Conservation (phyloP, 495 filamentous ascomycete genomes). For the Penicillium bovifimosum region DNA sequence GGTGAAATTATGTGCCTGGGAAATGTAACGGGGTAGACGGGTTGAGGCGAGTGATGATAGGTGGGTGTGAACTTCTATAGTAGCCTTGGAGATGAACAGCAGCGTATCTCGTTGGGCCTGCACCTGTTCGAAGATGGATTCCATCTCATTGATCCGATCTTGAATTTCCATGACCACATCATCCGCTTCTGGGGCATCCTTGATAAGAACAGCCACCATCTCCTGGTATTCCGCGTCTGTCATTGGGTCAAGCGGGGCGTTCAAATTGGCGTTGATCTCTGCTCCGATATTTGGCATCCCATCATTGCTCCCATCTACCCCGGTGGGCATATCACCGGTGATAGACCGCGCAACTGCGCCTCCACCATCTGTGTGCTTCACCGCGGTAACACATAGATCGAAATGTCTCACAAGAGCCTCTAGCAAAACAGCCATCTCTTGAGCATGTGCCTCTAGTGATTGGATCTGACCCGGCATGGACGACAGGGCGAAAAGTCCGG, state of each 20-base stretch:
- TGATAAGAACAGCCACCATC: conserved; percentile 74
- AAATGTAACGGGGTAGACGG: conserved; percentile 61
- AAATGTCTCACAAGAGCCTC: conserved; percentile 86
- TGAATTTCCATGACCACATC: conserved; percentile 84
- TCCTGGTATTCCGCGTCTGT: conserved; percentile 70
- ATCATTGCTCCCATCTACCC: conserved; percentile 46
- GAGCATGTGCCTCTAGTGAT: conserved; percentile 69
- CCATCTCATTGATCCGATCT: conserved; percentile 71
- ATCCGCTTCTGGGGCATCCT: conserved; percentile 81
- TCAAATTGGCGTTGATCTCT: conserved; percentile 45
- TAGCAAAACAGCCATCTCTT: conserved; percentile 75
- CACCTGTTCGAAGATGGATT: conserved; percentile 49
- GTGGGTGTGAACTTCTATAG: conserved; percentile 54
- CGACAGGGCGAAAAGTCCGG: conserved; percentile 36
- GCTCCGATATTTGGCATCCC: conserved; percentile 54
- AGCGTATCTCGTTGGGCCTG: conserved; percentile 48
- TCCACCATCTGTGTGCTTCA: conserved; percentile 89
- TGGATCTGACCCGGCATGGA: conserved; percentile 64
- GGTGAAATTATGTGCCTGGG: conserved; percentile 64
- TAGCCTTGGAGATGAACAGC: conserved; percentile 46
- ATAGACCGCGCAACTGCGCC: conserved; percentile 61
- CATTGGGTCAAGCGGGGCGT: conserved; percentile 60
- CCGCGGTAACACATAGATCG: conserved; percentile 87
- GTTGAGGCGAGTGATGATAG: conserved; percentile 61
- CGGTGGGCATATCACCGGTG: conserved; percentile 54